A percentile compares a stretch with the other conserved stretches of the same genome.
Conservation (phyloP, 2,329 filamentous ascomycete species). For the Exophiala xenobiotica region DNA sequence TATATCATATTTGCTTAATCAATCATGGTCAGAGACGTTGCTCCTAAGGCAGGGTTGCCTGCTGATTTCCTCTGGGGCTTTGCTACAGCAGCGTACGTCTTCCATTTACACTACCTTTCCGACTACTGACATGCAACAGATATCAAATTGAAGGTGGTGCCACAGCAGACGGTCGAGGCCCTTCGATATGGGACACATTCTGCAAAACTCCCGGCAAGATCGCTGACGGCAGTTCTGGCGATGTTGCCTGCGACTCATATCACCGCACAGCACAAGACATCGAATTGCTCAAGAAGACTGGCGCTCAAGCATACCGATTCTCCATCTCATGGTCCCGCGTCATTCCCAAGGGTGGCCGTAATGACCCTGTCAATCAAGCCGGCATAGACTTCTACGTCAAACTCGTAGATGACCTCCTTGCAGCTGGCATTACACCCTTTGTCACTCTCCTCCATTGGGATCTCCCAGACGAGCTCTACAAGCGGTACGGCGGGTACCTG, state of each 20-base stretch:
- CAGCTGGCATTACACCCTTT: conserved; percentile 73
- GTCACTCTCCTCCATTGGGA: conserved; percentile 90
- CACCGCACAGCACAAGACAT: conserved; percentile 76
- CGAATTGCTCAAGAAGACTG: conserved; percentile 69
- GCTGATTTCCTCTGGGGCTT: conserved; percentile 77
- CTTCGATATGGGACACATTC: conserved; percentile 90
- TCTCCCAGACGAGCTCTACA: conserved; percentile 72
- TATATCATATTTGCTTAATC: background rate
- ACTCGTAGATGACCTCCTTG: conserved; percentile 74
- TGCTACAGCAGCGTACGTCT: conserved; percentile 68
- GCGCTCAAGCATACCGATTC: conserved; percentile 76
- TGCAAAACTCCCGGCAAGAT: conserved; percentile 79
- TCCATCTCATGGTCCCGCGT: conserved; percentile 81
- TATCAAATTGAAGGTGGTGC: conserved; percentile 84
- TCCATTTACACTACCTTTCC: background rate
- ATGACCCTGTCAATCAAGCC: conserved; percentile 76
- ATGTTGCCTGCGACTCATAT: conserved; percentile 82
- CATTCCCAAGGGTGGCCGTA: conserved; percentile 79
- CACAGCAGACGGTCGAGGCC: conserved; percentile 72
- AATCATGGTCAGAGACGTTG: conserved; percentile 24
- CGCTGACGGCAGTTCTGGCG: conserved; percentile 71
- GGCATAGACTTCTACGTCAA: conserved; percentile 76
- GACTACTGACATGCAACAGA: conserved; percentile 46
- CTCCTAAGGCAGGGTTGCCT: conserved; percentile 49
- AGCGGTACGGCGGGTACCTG: conserved; percentile 77